Conservation (phyloP, 2,329 filamentous ascomycete genomes). For the Aspergillus pseudoterreus region DNA sequence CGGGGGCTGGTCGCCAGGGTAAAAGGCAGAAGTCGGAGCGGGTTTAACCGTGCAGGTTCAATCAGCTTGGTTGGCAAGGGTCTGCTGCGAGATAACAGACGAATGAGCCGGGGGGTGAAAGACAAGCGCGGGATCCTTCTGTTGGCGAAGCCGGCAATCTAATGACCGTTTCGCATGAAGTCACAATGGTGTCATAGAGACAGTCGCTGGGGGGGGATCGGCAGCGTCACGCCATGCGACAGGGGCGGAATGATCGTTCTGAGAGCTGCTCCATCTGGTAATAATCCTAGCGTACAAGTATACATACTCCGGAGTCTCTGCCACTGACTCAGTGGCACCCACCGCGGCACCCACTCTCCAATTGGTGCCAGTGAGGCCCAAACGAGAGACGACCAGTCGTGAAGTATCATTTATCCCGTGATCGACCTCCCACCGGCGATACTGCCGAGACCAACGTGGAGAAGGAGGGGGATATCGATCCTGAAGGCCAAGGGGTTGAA, state of each 20-base stretch:
- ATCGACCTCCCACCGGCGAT: not conserved
- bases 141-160: not conserved
- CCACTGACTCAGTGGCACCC: not conserved
- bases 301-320: not conserved
- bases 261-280: not conserved
- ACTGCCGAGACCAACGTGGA: not conserved
- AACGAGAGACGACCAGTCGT: not conserved
- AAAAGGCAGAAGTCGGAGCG: not conserved
- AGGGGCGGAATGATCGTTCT: not conserved
- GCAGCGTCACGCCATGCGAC: not conserved
- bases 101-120: not conserved
- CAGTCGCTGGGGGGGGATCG: not conserved
- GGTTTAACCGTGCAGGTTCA: not conserved
- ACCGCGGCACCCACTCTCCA: not conserved
- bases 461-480: not conserved
- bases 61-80: not conserved
- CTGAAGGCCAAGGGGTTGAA: not conserved
- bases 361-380: not conserved
- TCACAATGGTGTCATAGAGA: not conserved
- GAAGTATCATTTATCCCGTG: not conserved
- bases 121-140: too few relatives aligned
- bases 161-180: not conserved
- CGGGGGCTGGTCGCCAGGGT: too few relatives aligned
- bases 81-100: not conserved
- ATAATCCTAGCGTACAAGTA: not conserved